Base-by-base conservation (phyloP, 1,284 basidiomycete species). In the Trametes sp. region DNA sequence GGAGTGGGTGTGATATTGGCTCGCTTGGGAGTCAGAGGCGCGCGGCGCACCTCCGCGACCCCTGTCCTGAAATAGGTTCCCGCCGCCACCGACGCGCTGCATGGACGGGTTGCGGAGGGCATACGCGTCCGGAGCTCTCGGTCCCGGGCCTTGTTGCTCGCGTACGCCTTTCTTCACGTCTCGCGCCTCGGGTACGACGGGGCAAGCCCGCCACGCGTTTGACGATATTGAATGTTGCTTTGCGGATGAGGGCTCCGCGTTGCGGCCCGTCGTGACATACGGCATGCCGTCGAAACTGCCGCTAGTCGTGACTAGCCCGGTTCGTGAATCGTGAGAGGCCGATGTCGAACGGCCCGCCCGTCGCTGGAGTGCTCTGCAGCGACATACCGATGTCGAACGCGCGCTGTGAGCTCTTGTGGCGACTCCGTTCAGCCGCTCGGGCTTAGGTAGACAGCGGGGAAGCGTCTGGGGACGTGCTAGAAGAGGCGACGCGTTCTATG, bases 401-500 rank as follows among this genome's bases (percentile, higher is more conserved):
- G 31, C 31, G 31, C 31, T 33, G 6, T n/a, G n/a, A n/a, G n/a
- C n/a, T n/a, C n/a, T n/a, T n/a, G n/a, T n/a, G n/a, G n/a, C n/a
- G n/a, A n/a, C n/a, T n/a, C n/a, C n/a, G n/a, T n/a, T n/a, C n/a
- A n/a, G n/a, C n/a, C n/a, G n/a, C n/a, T n/a, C n/a, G n/a, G n/a
- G n/a, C n/a, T n/a, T n/a, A n/a, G n/a, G n/a, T n/a, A n/a, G n/a
- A n/a, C 13, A 24, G 56, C 36, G 28, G 41, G 49, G 41, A 42
- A 42, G 38, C 31, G 48, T 58, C 38, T 28, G 33, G n/a, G 19
- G 23, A 26, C 10, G 42, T 46, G 26, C 52, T 60, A 54, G 59
- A 59, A 60, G 59, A 21, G 28, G 28, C 46, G 52, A 28, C 59
- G 45, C n/a, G 45, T 60, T 54, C 59, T 44, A 54, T 46, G 53